Base-by-base conservation (phyloP, 768 basidiomycete genomes). In the Atractiella rhizophila region DNA sequence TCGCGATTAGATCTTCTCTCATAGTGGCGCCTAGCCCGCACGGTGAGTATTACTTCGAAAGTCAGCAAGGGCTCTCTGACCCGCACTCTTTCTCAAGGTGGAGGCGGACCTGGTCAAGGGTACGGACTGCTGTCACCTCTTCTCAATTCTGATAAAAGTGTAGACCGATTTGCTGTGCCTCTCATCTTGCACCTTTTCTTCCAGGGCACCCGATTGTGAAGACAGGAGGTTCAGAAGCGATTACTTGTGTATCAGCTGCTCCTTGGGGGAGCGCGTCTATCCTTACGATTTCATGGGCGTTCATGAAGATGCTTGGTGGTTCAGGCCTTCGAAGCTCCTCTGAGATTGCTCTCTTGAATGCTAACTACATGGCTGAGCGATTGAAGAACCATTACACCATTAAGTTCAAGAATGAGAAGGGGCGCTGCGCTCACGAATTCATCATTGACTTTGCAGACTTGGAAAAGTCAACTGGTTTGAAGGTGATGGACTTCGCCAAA, bases 221-320 rank as follows among this genome's bases (percentile, higher is more conserved):
- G 19, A 70, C 66, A 8, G 73, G 73, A 28, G 72, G 74, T 10
- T 56, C 64, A n/a, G 60, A 69, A 37, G 71, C 76, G 2, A 94
- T 98, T 47, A 64, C 74, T 24, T 79, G 91, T 5, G 76, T 96
- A 34, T 72, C 88, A 8, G 80, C 80, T 0, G 83, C 78, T 2
- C 91, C 85, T 0, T 96, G 73, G 56, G 88, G 91, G 33, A 86
- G 82, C 49, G 80, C 91, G 3, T 86, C 82, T 6, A 85, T 98
- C 53, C 73, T 80, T 35, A 67, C 86, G 46, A 94, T 96, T 53
- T 94, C 86, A 0, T 96, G 88, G 46, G 88, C 91, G 11, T 98
- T 91, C 60, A 81, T 91, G 67, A 88, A 48, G 64, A 96, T 98
- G 91, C 70, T 98, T n/a, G 91, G 91, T 21, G 88, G 86, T 7